Base-by-base conservation (phyloP, 768 basidiomycete genomes). In the Boletus vermiculosoides region DNA sequence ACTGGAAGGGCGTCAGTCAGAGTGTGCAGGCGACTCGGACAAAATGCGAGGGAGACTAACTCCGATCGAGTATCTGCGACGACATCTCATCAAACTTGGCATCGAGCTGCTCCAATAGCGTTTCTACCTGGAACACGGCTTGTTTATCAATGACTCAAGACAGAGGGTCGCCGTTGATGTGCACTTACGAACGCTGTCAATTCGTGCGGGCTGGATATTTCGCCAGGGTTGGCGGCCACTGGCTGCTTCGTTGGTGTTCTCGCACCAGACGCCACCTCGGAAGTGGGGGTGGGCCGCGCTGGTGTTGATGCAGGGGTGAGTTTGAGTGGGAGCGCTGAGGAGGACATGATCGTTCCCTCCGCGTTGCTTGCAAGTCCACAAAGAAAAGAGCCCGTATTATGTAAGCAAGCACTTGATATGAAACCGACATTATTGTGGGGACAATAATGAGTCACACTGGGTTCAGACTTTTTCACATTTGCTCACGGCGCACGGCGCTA, bases 41-140 rank as follows among this genome's bases (percentile, higher is more conserved):
- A 45, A 48, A 8, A 9, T 45, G 54, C 40, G 54, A 42, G 28
- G 33, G 37, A 16, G 47, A 80, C 87, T 63, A 67, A 92, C 90
- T 92, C 64, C 88, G 80, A 55, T 91, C 88, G 59, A 96, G 79
- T 60, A 97, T 91, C 70, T 95, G 90, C 20, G 79, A 79, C 33
- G 93, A 95, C 92, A 95, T 95, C 51, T 93, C 89, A 64, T 96
- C 92, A 65, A 97, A 96, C 60, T 91, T 91, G 47, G 82, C 65
- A 66, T 97, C 94, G n/a, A 97, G 78, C 64, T 94, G 89, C 62
- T 92, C 89, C 12, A 97, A 74, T 22, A 97, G 75, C 13, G 84
- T 88, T 73, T 97, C 94, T 13, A 96, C 92, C 94, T 95, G 34
- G 46, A 50, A 55, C 41, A 40, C 39, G 34, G 45, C 25, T 30